Evolutionary conservation across 257 asterid genomes (phyloP), one percentile per base, ranked within the genome.

Genomic region (Fraxinus pennsylvanica): DNA sequence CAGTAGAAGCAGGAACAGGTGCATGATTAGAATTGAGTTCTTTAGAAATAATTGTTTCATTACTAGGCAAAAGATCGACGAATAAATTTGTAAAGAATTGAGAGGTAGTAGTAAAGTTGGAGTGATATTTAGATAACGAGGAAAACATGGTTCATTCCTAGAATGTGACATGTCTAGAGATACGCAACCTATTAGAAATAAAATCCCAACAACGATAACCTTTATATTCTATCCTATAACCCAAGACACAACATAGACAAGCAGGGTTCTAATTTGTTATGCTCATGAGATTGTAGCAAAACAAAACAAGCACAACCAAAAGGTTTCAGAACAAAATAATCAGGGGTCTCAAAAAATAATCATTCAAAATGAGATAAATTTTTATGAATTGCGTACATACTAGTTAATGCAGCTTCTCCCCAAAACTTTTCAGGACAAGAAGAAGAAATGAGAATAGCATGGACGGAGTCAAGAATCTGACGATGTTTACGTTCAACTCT

Each of bases 281-380:
- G 35, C 8, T 71, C 33, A 7, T 71, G 32, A n/a, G 59, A 33
- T 15, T 38, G 30, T 38, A 71, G 8, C 17, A 71, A 27, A n/a
- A 36, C 54, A 71, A 71, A 71, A 41, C 61, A 38, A 71, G 75
- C 61, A 71, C 61, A 71, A 1, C 36, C 35, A 39, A 71, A 38
- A n/a, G 35, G 36, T 39, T 71, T 41, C 15, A 22, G 0, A 22
- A 21, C 22, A 3, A 52, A 71, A 14, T n/a, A 71, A 14, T 45
- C 54, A 3, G 5, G 54, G 19, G 54, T 10, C 19, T 45, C 13
- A 13, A 3, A 5, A 45, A 45, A 13, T 45, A 13, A 45, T 14
- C 5, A 0, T 45, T 45, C 19, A 12, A 45, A 45, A 13, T 15
- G 54, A 14, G 19, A 45, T 45, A 45, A 9, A 12, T 45, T 12